Evolutionary conservation across 2,329 filamentous ascomycete species (phyloP), one percentile per base, ranked within the genome.

Genomic region (Hymenotorrendiella dingleyae): DNA sequence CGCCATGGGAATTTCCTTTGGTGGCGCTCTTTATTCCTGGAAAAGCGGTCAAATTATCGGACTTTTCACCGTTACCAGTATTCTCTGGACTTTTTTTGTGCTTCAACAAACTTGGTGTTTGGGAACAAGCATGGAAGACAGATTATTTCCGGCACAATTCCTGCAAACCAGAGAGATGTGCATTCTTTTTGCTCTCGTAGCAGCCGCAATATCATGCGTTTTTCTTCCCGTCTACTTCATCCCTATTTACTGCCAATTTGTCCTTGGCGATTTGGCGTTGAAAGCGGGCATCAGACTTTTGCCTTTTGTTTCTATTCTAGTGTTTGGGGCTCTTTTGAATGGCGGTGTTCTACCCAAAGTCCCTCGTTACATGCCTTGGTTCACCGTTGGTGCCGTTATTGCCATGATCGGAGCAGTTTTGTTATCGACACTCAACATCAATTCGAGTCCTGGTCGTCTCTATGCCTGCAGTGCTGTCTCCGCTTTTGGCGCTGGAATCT

Each of bases 201-300:
- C 58, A 9, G 29, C 40, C 2, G 52, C 47, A 7, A 50, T 49
- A 14, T 48, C 51, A 2, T 51, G 49, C 10, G 40, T 50, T 28
- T 54, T 57, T 27, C 38, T 56, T 14, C 48, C 48, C 2, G 49
- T 55, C 42, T 55, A 57, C 20, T 64, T 67, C 36, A 63, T 71
- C 36, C 67, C 74, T 20, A 71, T 76, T 44, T 67, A 69, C 52
- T 73, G 72, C 39, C 69, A 72, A 39, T 72, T 72, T 42, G 69
- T 74, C 24, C 64, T 68, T 9, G 66, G 65, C 27, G 62, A 73
- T 19, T 63, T 65, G 2, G 69, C 68, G 6, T 68, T 74, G 11
- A 75, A 65, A 42, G 56, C 62, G 9, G 60, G 61, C 23, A 58
- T 67, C n/a, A 54, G 63, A 9, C 57, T 65, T 10, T 52, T 67